phyloP scores from a whole-genome alignment of 108 stramenopile genomes.

The Craspedostauros australis region DNA sequence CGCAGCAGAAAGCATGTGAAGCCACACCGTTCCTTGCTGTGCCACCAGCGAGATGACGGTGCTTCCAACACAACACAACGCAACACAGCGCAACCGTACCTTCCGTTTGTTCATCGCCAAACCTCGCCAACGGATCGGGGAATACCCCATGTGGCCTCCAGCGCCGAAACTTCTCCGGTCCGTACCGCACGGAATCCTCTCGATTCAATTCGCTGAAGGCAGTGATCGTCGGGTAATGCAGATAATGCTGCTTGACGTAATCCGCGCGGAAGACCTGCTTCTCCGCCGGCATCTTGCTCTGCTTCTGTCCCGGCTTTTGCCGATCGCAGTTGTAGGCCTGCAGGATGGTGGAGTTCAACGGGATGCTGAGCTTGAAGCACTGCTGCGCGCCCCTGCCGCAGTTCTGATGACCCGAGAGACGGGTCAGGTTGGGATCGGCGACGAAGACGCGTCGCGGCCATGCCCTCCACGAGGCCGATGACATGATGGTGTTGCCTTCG shows the following conservation, averaged over 20 bases:
- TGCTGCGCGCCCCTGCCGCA: conserved; percentile 27
- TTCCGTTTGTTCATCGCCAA: conserved; percentile 65
- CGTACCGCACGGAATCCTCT: conserved; percentile 35
- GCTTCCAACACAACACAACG: neutral
- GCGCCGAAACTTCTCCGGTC: too few species aligned
- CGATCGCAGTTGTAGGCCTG: conserved; percentile 87
- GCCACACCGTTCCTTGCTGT: too few species aligned
- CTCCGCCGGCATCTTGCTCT: conserved; percentile 61
- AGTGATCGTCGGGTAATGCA: conserved; percentile 83
- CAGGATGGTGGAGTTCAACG: conserved; percentile 63
- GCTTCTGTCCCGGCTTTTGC: conserved; percentile 63
- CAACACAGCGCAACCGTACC: conserved; percentile 11
- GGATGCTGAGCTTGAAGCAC: conserved; percentile 58
- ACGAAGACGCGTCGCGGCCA: conserved; percentile 42
- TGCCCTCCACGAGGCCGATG: conserved; percentile 47
- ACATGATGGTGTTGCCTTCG: conserved; percentile 35
- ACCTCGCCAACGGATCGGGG: conserved; percentile 48
- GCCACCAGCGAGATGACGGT: too few species aligned
- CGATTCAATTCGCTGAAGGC: conserved; percentile 48
- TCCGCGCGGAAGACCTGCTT: conserved; percentile 66
- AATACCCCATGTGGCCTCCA: conserved; percentile 27
- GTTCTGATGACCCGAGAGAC: conserved; percentile 3
- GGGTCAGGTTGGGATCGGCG: conserved; percentile 16
- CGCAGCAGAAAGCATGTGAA: too few species aligned
- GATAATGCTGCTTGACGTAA: conserved; percentile 78